Base-by-base conservation (phyloP, 2,329 filamentous ascomycete species). In the Penicillium sp. region DNA sequence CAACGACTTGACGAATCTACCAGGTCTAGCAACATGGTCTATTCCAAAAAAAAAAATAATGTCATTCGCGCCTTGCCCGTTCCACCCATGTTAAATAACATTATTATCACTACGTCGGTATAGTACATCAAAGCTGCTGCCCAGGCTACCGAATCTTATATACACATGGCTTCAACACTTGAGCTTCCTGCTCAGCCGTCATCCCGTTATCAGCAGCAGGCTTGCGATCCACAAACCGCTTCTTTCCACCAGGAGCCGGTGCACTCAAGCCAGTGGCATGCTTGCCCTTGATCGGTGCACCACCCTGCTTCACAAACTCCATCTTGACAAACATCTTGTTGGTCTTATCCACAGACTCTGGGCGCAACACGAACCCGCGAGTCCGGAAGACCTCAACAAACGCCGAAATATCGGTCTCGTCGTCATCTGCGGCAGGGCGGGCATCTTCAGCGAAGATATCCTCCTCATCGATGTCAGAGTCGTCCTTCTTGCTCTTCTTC, bases 291-390 rank as follows among this genome's bases (percentile, higher is more conserved):
- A 83, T 83, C 0, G 93, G 89, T 46, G 86, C 80, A 19, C 86
- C 69, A 37, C 69, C 87, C n/a, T 84, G 87, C 80, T 98, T 99
- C 69, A 93, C 82, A 76, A 99, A 99, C 68, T 89, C 87, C 92
- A 99, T 94, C 79, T 89, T 91, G 66, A 98, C 94, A 80, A 99
- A 99, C 95, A 99, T 99, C 79, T 90, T 96, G 79, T 99, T 99
- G 56, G 84, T 85, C 70, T 96, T 79, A 78, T 99, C 92, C 10
- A 96, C 83, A 0, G 88, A 63, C 80, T 83, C 67, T 84, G 86
- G 85, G 67, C 89, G 89, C 33, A 97, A 82, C n/a, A 93, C 82
- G 70, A 99, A 97, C 0, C 95, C 95, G 19, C 93, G 83, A 66
- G 88, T 87, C 52, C 84, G 81, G 63, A 98, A 83, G 1, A 94